phyloP scores from a whole-genome alignment of 73 alveolate species.

The Symbiodinium natans region DNA sequence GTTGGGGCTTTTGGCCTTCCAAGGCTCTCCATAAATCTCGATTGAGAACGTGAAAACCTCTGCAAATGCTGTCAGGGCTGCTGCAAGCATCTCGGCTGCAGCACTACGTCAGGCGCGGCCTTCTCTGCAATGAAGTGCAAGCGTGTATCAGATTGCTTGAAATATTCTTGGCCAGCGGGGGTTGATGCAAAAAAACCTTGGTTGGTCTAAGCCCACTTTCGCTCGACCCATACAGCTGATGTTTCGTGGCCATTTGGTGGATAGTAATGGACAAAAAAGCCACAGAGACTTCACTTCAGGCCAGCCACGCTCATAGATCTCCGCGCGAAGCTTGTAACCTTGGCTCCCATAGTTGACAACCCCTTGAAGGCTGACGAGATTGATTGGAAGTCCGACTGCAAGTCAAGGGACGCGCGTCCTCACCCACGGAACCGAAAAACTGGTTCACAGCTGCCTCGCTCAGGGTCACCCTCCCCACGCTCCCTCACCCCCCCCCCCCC shows the following conservation, averaged over 20 bases:
- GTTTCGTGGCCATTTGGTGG: no score
- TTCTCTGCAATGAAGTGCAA: slow-evolving; percentile 77
- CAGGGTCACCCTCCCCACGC: background rate
- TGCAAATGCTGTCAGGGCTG: background rate
- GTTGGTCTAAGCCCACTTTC: background rate
- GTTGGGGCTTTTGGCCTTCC: no score
- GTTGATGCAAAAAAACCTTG: slow-evolving; percentile 74
- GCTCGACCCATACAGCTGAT: background rate
- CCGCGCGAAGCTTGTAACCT: slow-evolving; percentile 91
- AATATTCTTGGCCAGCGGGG: slow-evolving; percentile 80
- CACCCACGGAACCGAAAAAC: slow-evolving; percentile 26
- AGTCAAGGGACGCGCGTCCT: slow-evolving; percentile 10
- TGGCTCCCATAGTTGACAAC: background rate
- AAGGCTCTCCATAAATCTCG: slow-evolving; percentile 73
- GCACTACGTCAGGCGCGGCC: background rate
- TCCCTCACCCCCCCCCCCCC: slow-evolving; percentile 37
- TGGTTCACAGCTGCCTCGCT: slow-evolving; percentile 70
- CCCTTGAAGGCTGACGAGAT: background rate
- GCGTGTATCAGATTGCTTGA: slow-evolving; percentile 91
- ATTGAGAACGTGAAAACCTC: slow-evolving; percentile 65
- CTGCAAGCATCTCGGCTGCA: background rate
- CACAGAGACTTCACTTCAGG: background rate
- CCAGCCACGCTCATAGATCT: slow-evolving; percentile 50
- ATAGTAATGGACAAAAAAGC: background rate
- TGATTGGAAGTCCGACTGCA: background rate